Evolutionary conservation across 768 basidiomycete species (phyloP).

Genomic region (Mycena vitilis): DNA sequence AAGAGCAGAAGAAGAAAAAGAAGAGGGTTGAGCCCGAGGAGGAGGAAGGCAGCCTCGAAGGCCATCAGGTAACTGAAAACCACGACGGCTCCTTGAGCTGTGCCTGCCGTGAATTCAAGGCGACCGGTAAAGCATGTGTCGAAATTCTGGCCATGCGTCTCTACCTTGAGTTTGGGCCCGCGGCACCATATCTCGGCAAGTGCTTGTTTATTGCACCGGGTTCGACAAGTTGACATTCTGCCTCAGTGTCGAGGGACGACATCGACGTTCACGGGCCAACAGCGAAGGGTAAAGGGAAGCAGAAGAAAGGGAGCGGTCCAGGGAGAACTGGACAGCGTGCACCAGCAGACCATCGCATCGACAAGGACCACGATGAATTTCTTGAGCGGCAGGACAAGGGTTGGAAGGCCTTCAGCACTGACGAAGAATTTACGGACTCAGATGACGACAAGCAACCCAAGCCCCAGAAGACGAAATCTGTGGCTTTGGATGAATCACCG

Average conservation of each 20-base stretch:
- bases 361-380: neutral
- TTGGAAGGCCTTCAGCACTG: neutral
- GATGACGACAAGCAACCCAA: neutral
- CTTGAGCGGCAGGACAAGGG: neutral
- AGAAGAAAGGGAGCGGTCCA: neutral
- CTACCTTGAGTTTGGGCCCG: neutral
- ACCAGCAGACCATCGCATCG: neutral
- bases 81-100: neutral
- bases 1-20: neutral
- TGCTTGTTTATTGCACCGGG: neutral
- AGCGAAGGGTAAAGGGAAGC: neutral
- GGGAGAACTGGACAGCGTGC: neutral
- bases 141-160: slow-evolving; percentile 7
- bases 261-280: neutral
- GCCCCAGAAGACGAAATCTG: neutral
- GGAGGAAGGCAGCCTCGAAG: neutral
- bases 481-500: neutral
- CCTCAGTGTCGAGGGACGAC: neutral
- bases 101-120: neutral
- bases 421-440: neutral
- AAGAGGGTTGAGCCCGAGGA: neutral
- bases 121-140: neutral
- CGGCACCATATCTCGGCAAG: slow-evolving; percentile 6
- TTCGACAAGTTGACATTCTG: neutral
- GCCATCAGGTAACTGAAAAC: slow-evolving; percentile 2